Conservation (phyloP, 768 basidiomycete genomes). For the Clavulina sp. region DNA sequence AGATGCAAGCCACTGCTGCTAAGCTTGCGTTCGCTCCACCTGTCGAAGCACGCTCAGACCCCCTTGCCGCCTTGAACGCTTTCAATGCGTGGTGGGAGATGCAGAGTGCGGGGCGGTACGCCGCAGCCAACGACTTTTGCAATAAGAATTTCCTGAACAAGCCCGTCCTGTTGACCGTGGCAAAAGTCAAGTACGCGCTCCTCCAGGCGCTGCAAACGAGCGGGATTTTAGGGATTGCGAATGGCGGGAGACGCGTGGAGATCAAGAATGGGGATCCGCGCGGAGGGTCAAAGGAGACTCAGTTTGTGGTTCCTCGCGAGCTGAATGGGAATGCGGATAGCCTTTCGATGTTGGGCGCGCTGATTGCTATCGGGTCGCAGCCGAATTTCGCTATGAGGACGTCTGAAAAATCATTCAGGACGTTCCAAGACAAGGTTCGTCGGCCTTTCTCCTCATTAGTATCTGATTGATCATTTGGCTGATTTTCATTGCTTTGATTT, state of each 20-base stretch:
- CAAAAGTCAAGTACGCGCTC: constrained; percentile 64
- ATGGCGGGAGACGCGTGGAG: constrained; percentile 38
- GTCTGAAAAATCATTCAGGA: constrained; percentile 48
- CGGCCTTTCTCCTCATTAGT: background rate
- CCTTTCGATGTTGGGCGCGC: constrained; percentile 56
- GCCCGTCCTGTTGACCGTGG: constrained; percentile 63
- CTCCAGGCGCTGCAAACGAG: constrained; percentile 58
- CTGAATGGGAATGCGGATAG: constrained; percentile 60
- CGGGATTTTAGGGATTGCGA: constrained; percentile 69
- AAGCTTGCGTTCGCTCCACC: constrained; percentile 66
- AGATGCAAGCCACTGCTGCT: constrained; percentile 45
- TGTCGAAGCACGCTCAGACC: constrained; percentile 63
- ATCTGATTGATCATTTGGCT: no score
- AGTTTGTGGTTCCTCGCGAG: constrained; percentile 34
- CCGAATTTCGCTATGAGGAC: constrained; percentile 79
- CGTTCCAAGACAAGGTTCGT: constrained; percentile 66
- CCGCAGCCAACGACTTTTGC: constrained; percentile 56
- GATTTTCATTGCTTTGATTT: background rate
- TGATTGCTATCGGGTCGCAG: constrained; percentile 73
- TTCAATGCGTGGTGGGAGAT: constrained; percentile 68
- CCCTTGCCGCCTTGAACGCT: constrained; percentile 58
- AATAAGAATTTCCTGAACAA: constrained; percentile 75
- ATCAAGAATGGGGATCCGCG: constrained; percentile 7
- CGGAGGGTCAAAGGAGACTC: constrained; percentile 11
- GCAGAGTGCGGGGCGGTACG: constrained; percentile 47